Evolutionary conservation across 768 basidiomycete genomes (phyloP), one percentile per base, ranked within the genome.

Genomic region (Podaxis mareebaensis): DNA sequence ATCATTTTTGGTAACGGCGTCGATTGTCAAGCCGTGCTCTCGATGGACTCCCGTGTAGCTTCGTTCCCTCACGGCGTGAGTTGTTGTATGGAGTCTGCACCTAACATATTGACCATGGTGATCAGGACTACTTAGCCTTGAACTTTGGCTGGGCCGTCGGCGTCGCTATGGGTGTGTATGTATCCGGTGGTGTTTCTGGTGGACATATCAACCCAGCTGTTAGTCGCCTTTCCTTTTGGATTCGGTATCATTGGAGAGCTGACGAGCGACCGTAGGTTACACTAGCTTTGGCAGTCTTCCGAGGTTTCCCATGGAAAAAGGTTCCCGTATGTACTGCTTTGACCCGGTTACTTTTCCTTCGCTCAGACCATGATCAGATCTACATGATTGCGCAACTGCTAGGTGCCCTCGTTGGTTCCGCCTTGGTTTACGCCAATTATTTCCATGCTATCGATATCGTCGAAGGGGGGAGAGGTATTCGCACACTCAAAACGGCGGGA

Each of bases 301-400:
- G 92, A 65, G 81, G 80, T 52, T 93, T 94, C 74, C 90, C 92
- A 0, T 90, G 90, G 88, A 81, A 80, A 67, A 93, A 93, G 71
- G 92, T 92, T 0, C 92, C 92, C 0, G 80, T 68, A 78, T 71
- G 65, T 61, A 66, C 12, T 24, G 3, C 11, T 17, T 54, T 17
- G 17, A 51, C 48, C 11, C 5, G 17, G 20, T 17, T 28, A 15
- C 11, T 24, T 17, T 3, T n/a, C 26, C 40, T 24, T 70, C 38
- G 44, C 22, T 55, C n/a, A 53, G 38, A 28, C 40, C 3, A 26
- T 28, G 44, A 26, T 55, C 13, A 73, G 75, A 67, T 70, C 28
- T 75, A 69, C 60, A 73, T 73, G 56, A 57, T 71, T 30, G 82
- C 87, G 0, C 90, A 91, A 70, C 62, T 88, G 20, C 71, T 90